Conservation (phyloP, 75 land plant genomes). For the Gnetum montanum region DNA sequence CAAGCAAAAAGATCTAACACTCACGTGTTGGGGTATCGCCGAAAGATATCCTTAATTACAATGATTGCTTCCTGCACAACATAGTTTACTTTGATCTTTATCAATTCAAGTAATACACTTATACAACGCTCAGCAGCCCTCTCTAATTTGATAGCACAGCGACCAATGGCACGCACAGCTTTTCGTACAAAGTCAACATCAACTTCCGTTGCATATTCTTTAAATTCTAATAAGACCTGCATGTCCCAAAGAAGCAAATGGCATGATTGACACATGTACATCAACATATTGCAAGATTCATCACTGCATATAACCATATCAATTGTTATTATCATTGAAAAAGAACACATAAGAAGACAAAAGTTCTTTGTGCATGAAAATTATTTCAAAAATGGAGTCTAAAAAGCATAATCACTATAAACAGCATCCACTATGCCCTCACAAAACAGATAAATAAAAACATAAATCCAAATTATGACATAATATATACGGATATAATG, state of each 20-base stretch:
- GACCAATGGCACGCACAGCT: constrained; percentile 99
- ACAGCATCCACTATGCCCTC: too few species aligned
- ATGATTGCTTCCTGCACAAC: constrained; percentile 99
- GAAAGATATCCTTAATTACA: constrained; percentile 97
- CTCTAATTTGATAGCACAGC: constrained; percentile 96
- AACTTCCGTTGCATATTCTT: constrained; percentile 99
- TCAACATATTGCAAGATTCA: background rate
- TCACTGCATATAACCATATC: background rate
- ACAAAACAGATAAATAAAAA: too few species aligned
- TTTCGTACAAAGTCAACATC: constrained; percentile 99
- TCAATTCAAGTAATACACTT: constrained; percentile 93
- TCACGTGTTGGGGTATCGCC: constrained; percentile 98
- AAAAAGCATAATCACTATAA: too few species aligned
- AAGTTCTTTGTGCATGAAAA: background rate
- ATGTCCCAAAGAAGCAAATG: background rate
- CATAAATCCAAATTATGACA: too few species aligned
- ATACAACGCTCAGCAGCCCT: constrained; percentile 99
- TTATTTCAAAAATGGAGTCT: too few species aligned
- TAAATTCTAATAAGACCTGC: constrained; percentile 94
- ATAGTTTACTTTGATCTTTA: constrained; percentile 97
- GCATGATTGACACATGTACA: too few species aligned
- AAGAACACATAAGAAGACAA: background rate
- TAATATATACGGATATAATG: too few species aligned
- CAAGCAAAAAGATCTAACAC: too few species aligned
- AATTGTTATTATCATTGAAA: too few species aligned